Evolutionary conservation across 306 rosid genomes (phyloP).

Genomic region (Rosa multiflora): DNA sequence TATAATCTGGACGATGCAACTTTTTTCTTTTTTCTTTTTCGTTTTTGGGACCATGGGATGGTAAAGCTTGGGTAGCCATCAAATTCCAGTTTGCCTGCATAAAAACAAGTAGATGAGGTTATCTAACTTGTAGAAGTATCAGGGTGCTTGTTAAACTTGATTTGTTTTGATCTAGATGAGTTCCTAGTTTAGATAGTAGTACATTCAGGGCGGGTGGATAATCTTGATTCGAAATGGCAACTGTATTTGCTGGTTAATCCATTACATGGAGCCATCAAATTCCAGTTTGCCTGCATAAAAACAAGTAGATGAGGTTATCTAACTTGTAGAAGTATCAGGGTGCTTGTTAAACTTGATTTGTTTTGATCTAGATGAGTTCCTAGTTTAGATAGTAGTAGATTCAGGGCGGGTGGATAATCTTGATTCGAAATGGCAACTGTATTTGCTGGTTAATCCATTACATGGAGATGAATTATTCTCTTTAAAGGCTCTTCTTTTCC

Average conservation of each 20-base stretch:
- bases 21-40: too few relatives aligned
- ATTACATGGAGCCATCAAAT: neutral
- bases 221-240: neutral
- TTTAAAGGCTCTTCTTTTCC: neutral
- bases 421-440: neutral
- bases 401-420: neutral
- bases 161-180: neutral
- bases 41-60: neutral
- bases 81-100: neutral
- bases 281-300: neutral
- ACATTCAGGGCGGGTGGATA: neutral
- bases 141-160: neutral
- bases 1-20: neutral
- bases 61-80: neutral
- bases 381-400: neutral
- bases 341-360: neutral
- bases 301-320: neutral
- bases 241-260: neutral
- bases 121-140: neutral
- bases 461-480: neutral
- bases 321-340: neutral
- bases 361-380: neutral
- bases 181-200: neutral
- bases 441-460: neutral
- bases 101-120: neutral